Conservation (phyloP, 192 early-diverging fungal species). For the Backusella tuberculispora region DNA sequence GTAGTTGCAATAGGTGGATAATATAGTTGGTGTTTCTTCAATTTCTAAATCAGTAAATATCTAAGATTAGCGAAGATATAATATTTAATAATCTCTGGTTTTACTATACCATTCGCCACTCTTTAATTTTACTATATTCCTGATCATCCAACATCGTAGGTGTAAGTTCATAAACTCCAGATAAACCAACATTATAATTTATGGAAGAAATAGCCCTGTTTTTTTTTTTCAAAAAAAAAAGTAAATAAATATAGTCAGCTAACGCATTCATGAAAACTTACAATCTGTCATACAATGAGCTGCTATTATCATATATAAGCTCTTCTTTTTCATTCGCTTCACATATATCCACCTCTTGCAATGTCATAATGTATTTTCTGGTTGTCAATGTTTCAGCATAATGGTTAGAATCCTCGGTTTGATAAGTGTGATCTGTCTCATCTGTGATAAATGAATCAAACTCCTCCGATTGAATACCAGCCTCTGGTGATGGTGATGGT, state of each 20-base stretch:
- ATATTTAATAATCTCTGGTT: background rate
- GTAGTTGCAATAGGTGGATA: constrained; percentile 19
- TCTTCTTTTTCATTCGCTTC: constrained; percentile 4
- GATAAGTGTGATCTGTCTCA: no score
- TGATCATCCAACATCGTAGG: background rate
- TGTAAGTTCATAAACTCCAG: constrained; percentile 13
- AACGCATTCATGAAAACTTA: constrained; percentile 15
- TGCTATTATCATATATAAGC: constrained; percentile 4
- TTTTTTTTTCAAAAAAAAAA: constrained; percentile 10
- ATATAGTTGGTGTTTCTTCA: background rate
- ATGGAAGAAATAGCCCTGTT: background rate
- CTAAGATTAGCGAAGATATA: constrained; percentile 4
- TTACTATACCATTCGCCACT: constrained; percentile 19
- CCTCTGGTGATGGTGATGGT: no score
- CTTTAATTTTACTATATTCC: constrained; percentile 16
- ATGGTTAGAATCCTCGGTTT: background rate
- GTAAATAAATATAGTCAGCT: constrained; percentile 1
- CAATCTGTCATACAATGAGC: constrained; percentile 19
- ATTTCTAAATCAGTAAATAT: background rate
- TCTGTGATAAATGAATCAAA: no score
- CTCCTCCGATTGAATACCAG: no score
- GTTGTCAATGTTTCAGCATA: constrained; percentile 5
- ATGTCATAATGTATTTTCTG: constrained; percentile 16
- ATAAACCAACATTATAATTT: background rate
- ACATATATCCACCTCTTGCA: constrained; percentile 1